phyloP scores from a whole-genome alignment of 2,329 filamentous ascomycete species.

The Cordyceps javanica region DNA sequence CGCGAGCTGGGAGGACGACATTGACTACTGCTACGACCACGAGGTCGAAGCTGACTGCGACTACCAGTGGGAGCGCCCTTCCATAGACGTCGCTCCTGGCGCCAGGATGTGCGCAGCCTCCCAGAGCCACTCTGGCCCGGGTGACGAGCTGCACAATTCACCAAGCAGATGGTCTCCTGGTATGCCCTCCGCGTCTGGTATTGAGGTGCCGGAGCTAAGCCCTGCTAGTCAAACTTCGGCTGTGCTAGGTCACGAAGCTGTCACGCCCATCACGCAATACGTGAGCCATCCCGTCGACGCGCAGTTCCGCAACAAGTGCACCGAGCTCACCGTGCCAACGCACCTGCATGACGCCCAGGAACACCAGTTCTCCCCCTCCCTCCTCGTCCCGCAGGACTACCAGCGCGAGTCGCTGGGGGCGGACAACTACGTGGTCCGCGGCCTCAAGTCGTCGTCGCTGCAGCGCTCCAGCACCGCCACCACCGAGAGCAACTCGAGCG shows the following conservation, averaged over 20 bases:
- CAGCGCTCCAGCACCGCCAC: slow-evolving; percentile 51
- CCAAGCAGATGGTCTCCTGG: slow-evolving; percentile 20
- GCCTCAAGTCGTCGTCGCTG: slow-evolving; percentile 23
- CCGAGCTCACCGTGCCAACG: slow-evolving; percentile 41
- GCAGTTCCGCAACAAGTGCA: slow-evolving; percentile 30
- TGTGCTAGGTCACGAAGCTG: slow-evolving; percentile 34
- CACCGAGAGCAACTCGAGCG: slow-evolving; percentile 40
- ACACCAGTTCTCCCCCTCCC: slow-evolving; percentile 53
- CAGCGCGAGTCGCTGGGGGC: slow-evolving; percentile 36
- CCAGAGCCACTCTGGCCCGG: slow-evolving; percentile 15
- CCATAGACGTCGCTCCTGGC: slow-evolving; percentile 36
- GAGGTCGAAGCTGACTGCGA: slow-evolving; percentile 61
- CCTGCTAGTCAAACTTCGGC: slow-evolving; percentile 41
- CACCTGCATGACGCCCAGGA: slow-evolving; percentile 55
- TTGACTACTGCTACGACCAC: slow-evolving; percentile 66
- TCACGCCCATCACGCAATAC: slow-evolving; percentile 32
- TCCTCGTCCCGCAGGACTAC: slow-evolving; percentile 57
- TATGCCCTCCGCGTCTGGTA: slow-evolving; percentile 23
- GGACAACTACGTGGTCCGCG: slow-evolving; percentile 15
- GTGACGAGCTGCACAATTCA: slow-evolving; percentile 21
- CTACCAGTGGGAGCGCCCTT: slow-evolving; percentile 58
- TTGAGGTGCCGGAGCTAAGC: slow-evolving; percentile 43
- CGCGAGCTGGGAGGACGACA: slow-evolving; percentile 61
- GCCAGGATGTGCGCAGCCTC: not conserved
- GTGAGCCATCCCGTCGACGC: slow-evolving; percentile 27